Evolutionary conservation across 176 grass and related monocot species (phyloP), one percentile per base, ranked within the genome.

Genomic region (Chloris gayana): DNA sequence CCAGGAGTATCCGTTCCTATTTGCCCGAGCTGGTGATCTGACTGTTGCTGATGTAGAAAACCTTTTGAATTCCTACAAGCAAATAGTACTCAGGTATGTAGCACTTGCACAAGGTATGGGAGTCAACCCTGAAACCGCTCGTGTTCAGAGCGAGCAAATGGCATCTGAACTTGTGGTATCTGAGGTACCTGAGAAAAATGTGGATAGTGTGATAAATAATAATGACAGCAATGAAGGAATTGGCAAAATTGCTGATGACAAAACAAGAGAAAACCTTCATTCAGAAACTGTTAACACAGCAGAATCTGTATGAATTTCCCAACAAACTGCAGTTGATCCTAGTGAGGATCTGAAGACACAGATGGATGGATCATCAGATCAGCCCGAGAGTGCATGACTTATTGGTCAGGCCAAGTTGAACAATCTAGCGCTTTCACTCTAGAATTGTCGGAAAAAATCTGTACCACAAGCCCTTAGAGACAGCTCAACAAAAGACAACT

Each of bases 11-110:
- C 90, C 92, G 22, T 95, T 89, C 39, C 75, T 99, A 63, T 99
- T 91, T 89, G 90, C 92, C 66, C 68, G 71, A 66, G 86, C 90
- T 80, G 92, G 96, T 69, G 96, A 99, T 86, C 74, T 99, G 75
- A 95, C 96, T 3, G 79, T 99, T 84, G 87, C 83, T 86, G 96
- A 99, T 86, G 90, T 95, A 73, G 88, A 95, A 50, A 89, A 78
- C 88, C 92, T 99, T 70, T 80, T 95, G 24, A 93, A 91, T 86
- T 91, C 88, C 70, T 99, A 95, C 79, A 95, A 95, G 87, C 88
- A 92, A 64, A 80, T 99, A 25, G 84, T 95, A 35, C 86, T 95
- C 47, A 76, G 79, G 76, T 93, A 95, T 53, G 82, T 91, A 41
- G 83, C 90, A 71, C 90, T 95, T 85, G 91, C 92, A 9, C 90